Evolutionary conservation across 805 yeast species (phyloP), one percentile per base, ranked within the genome.

Genomic region (Metschnikowia shivogae): DNA sequence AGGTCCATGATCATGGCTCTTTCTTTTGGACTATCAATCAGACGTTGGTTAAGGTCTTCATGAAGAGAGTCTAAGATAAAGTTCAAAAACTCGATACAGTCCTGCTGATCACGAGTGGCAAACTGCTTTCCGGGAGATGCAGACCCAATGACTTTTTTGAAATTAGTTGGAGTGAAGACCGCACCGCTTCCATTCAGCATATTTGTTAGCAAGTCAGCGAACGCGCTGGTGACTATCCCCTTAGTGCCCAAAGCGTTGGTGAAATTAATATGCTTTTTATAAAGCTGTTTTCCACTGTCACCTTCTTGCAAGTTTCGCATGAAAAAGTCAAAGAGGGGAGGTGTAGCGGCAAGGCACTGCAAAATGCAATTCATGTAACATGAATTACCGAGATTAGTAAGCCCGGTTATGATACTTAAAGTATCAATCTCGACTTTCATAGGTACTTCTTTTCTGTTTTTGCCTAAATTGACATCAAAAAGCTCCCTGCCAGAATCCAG

Each of bases 301-400:
- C 22, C 33, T 4, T 35, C 31, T 17, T 32, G 42, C n/a, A 32
- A 22, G 38, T 34, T 42, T 10, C 57, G 55, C 36, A 83, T 67
- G 56, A 90, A 86, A 45, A 85, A 78, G 37, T 68, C 71, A 3
- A 83, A 73, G 24, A 90, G 65, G 47, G 80, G 81, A 1, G 80
- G 80, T 0, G 92, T 81, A 0, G 92, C 90, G 3, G 83, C 73
- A 30, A 92, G 61, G 62, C 97, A 88, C 65, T 90, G 98, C n/a
- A 90, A 63, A 3, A 86, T 74, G 53, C 96, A 85, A 64, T 90
- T 90, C 89, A 90, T 85, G 63, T 90, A 90, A 62, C 97, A 90
- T 0, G 96, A 86, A 57, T 92, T 92, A 2, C 97, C 96, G 49
- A 90, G 68, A 60, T 90, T 90, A 11, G 74, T 70, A 5, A 90